Evolutionary conservation across 139 green algal genomes (phyloP).

Genomic region (Chlamydomonas asymmetrica): DNA sequence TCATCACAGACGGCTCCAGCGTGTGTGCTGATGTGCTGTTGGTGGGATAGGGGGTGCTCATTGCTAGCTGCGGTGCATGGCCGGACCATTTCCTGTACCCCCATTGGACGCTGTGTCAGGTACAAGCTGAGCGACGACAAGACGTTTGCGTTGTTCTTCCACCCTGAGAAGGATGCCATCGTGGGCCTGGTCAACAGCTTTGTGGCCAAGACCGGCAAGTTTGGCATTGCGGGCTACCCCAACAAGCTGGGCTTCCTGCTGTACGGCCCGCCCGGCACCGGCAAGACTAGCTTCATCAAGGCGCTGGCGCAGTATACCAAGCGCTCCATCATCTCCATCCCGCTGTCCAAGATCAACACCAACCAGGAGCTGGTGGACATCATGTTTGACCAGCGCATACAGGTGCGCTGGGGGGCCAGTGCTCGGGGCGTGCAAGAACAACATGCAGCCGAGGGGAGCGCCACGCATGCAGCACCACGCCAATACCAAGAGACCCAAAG

Average conservation of each 20-base stretch:
- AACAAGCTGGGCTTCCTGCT: constrained; percentile 39
- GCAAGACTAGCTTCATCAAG: constrained; percentile 49
- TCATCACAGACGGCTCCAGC: too few species aligned
- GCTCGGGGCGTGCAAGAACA: too few species aligned
- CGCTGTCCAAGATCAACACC: constrained; percentile 28
- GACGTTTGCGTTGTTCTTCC: constrained; percentile 51
- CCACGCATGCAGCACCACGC: too few species aligned
- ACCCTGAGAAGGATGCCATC: constrained; percentile 49
- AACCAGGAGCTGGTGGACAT: constrained; percentile 46
- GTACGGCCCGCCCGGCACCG: constrained; percentile 30
- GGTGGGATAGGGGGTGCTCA: too few species aligned
- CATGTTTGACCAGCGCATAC: constrained; percentile 28
- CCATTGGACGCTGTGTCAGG: too few species aligned
- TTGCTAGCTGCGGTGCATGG: too few species aligned
- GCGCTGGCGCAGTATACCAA: constrained; percentile 38
- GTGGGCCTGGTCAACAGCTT: constrained; percentile 34
- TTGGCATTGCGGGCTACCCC: constrained; percentile 42
- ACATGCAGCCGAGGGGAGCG: too few species aligned
- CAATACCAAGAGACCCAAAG: too few species aligned
- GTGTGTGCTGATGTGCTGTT: too few species aligned
- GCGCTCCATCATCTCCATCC: constrained; percentile 45
- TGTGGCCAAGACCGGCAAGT: constrained; percentile 38
- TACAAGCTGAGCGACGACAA: constrained; percentile 46
- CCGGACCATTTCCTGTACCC: too few species aligned
- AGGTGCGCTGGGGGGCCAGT: neutral